Evolutionary conservation across 805 yeast genomes (phyloP), one percentile per base, ranked within the genome.

Genomic region (Wickerhamiella kurtzmanii): DNA sequence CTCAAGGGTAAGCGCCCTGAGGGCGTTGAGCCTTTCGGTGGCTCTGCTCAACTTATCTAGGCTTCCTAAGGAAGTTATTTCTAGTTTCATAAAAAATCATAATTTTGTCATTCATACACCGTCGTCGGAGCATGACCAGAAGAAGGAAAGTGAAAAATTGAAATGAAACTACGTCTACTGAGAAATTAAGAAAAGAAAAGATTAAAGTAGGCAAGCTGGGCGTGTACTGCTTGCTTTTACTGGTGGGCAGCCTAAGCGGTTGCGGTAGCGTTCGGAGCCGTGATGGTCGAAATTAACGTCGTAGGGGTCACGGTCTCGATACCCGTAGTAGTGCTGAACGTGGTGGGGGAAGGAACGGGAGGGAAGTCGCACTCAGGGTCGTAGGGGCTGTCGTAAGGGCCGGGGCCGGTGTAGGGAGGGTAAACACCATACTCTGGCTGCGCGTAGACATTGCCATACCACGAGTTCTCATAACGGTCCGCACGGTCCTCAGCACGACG

Each of bases 1-100:
- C 60, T 68, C 42, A 53, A 50, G 37, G 66, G 64, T 51, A 68
- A 67, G 64, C 62, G 66, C 17, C 69, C 71, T 37, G 62, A 57
- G 57, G 61, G 61, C 28, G 61, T 67, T 43, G 49, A 53, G 52
- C 70, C 69, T 15, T 68, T 68, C 53, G 72, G 72, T 20, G 28
- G 53, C 37, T 48, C 56, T 36, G 38, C 19, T 5, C 19, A 36
- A 25, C 18, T 20, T 19, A 18, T 18, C 41, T 20, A 18, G n/a
- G 32, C 9, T 25, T 25, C 32, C 32, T 6, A 25, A 25, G 19
- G 19, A 36, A 17, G 6, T 36, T 36, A 15, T 36, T 5, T 17
- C 6, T 5, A 17, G 17, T 17, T 36, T 36, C 19, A 17, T 9
- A 36, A 5, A 8, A 36, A 36, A 15, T 36, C 38, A 25, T 25